Base-by-base conservation (phyloP, 2,329 filamentous ascomycete species). In the Penicillium nordicum region DNA sequence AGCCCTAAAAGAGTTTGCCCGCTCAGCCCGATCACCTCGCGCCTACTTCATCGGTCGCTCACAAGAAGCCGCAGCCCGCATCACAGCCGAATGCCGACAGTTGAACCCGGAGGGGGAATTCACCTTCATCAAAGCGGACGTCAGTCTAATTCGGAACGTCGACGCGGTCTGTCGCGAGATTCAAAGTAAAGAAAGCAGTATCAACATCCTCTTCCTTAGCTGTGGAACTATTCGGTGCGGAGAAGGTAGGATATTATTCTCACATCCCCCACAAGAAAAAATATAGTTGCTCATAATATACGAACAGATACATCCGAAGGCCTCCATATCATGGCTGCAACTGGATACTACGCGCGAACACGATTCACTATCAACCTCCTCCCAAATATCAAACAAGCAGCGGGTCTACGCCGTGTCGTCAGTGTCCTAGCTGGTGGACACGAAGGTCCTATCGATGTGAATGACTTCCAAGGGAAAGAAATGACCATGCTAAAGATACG, bases 331-430 rank as follows among this genome's bases (percentile, higher is more conserved):
- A 76, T 79, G 32, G 76, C 79, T 25, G 75, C 79, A 8, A 74
- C 87, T 16, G 74, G 76, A 21, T 82, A 81, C 70, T 86, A 87
- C 70, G 76, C 80, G 5, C 84, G 84, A 21, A 77, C 81, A 59
- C 82, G 82, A 38, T 82, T 86, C 63, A 76, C 81, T 12, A 55
- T 76, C 43, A 84, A 85, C 52, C 77, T 88, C 0, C 78, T 86
- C 9, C 84, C 85, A 0, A 75, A 80, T 0, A 74, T 88, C 2
- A 72, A 74, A 11, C 66, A 64, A n/a, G 77, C 82, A 0, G 63
- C 74, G 0, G 59, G 71, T 5, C 74, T 84, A 25, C 76, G 80
- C 0, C 80, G 84, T 9, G 80, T 85, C 9, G 76, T 86, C 25
- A 79, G 72, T n/a, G 77, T 86, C n/a, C 71, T 82, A 0, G 79